Evolutionary conservation across 2,329 filamentous ascomycete species (phyloP).

Genomic region (Aureobasidium sp.): DNA sequence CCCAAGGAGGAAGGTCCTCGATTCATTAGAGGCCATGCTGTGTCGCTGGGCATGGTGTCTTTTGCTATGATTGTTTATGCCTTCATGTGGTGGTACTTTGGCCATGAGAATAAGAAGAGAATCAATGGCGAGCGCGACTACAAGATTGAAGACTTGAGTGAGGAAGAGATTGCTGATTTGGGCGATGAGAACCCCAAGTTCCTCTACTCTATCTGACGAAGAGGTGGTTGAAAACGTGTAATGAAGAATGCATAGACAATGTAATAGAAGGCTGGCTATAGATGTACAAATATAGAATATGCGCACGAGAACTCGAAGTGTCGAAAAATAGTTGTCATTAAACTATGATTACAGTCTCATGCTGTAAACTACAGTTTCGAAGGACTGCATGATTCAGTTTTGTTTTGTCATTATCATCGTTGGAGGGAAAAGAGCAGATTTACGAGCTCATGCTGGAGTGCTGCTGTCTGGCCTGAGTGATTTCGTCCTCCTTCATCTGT

Average conservation of each 20-base stretch:
- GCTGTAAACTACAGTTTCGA: conserved; percentile 3
- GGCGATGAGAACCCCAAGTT: conserved; percentile 42
- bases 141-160: conserved; percentile 33
- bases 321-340: background rate
- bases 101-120: conserved; percentile 32
- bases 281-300: background rate
- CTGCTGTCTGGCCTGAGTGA: conserved; percentile 25
- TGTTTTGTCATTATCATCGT: background rate
- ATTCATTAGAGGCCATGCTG: conserved; percentile 46
- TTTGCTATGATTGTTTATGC: conserved; percentile 34
- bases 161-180: conserved; percentile 38
- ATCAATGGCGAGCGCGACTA: conserved; percentile 35
- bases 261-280: background rate
- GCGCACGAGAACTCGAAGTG: background rate
- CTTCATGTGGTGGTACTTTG: conserved; percentile 34
- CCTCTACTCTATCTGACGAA: conserved; percentile 31
- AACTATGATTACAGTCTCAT: background rate
- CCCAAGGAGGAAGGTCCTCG: conserved; percentile 37
- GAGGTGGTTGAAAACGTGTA: background rate
- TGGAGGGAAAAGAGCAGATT: background rate
- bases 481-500: conserved; percentile 28
- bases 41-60: conserved; percentile 45
- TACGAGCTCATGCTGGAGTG: conserved; percentile 24
- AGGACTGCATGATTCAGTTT: background rate
- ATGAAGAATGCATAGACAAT: background rate